phyloP scores from a whole-genome alignment of 2,329 filamentous ascomycete genomes.

The Aspergillus brunneoviolaceus region DNA sequence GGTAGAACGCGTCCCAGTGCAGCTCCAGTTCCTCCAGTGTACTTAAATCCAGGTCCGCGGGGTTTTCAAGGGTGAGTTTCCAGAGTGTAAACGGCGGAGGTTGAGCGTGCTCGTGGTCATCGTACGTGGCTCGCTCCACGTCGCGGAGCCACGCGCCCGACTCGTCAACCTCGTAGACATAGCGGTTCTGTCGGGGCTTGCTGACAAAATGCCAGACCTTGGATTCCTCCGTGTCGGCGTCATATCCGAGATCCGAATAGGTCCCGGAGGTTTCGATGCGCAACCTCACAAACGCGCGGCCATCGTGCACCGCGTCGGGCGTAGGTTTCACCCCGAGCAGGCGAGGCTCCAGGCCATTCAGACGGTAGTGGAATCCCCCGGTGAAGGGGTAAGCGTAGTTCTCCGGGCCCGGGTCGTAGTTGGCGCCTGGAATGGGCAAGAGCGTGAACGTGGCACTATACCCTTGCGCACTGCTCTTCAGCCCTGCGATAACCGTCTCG shows the following conservation, averaged over 20 bases:
- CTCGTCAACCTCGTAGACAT: background rate
- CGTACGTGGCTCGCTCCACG: too few species aligned
- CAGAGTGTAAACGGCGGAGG: too few species aligned
- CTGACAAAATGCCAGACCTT: background rate
- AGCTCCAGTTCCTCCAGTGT: too few species aligned
- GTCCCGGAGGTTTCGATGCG: background rate
- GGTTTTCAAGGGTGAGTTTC: too few species aligned
- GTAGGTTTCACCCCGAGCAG: background rate
- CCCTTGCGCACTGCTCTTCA: background rate
- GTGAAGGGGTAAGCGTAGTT: background rate
- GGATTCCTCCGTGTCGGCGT: too few species aligned
- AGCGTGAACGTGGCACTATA: background rate
- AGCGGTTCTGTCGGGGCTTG: background rate
- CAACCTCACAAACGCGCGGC: background rate
- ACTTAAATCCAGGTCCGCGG: too few species aligned
- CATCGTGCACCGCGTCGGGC: background rate
- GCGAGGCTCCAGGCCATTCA: background rate
- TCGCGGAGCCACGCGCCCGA: too few species aligned
- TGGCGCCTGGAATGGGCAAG: background rate
- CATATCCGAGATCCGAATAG: background rate
- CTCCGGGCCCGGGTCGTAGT: background rate
- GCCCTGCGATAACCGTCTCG: background rate
- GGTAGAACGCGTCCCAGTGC: too few species aligned
- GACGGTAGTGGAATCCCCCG: background rate
- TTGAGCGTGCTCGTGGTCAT: too few species aligned